Evolutionary conservation across 768 basidiomycete species (phyloP).

Genomic region (Thelephora ganbajun): DNA sequence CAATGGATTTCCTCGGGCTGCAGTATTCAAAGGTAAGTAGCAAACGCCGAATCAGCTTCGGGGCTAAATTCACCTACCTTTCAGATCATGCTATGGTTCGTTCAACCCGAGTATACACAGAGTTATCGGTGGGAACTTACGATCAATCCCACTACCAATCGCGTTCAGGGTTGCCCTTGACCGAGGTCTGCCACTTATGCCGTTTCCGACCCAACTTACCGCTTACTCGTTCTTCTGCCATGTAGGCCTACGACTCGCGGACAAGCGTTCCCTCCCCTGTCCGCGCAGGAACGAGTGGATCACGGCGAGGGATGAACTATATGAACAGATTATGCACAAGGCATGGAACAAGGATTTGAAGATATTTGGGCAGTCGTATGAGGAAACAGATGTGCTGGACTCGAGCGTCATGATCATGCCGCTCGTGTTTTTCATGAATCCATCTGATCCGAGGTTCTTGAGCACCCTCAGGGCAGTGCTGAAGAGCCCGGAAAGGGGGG

Average conservation of each 20-base stretch:
- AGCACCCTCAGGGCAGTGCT: slow-evolving; percentile 74
- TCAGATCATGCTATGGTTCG: slow-evolving; percentile 84
- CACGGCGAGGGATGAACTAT: slow-evolving; percentile 62
- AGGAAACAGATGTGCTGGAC: slow-evolving; percentile 70
- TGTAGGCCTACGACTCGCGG: slow-evolving; percentile 72
- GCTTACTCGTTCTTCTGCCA: background rate
- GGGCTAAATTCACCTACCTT: slow-evolving; percentile 1
- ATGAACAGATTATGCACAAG: slow-evolving; percentile 86
- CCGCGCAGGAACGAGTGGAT: slow-evolving; percentile 62
- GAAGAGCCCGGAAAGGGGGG: slow-evolving; percentile 80
- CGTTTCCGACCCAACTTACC: background rate
- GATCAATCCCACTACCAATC: background rate
- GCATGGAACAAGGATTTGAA: slow-evolving; percentile 65
- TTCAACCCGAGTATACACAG: slow-evolving; percentile 1
- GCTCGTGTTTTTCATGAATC: slow-evolving; percentile 81
- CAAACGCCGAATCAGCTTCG: background rate
- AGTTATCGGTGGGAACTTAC: background rate
- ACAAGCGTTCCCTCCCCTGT: slow-evolving; percentile 88
- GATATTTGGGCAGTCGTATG: slow-evolving; percentile 83
- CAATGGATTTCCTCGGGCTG: background rate
- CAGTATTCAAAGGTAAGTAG: slow-evolving; percentile 66
- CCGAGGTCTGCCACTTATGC: slow-evolving; percentile 37
- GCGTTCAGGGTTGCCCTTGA: slow-evolving; percentile 80
- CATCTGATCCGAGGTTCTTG: slow-evolving; percentile 79
- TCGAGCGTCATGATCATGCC: slow-evolving; percentile 88